A percentile compares a stretch with the other conserved stretches of the same genome.
Evolutionary conservation across 2,329 filamentous ascomycete genomes (phyloP).

Genomic region (Aspergillus clavatus): DNA sequence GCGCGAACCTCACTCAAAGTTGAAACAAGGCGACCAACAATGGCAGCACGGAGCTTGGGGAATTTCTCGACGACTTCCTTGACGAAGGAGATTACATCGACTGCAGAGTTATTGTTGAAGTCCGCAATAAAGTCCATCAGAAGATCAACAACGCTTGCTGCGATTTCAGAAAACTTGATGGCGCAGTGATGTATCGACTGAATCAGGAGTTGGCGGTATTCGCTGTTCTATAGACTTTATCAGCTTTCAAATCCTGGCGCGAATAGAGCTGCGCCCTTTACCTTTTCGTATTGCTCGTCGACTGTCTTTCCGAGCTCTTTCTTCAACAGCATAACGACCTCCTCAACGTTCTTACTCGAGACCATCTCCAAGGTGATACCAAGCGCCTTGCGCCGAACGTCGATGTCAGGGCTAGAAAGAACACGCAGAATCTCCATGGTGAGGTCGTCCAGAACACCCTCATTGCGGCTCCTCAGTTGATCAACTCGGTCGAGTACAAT

Average conservation of each 20-base stretch:
- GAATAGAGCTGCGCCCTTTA: conserved; percentile 20
- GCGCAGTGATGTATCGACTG: conserved; percentile 97
- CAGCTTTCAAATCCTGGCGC: conserved; percentile 12
- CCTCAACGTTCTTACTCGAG: conserved; percentile 96
- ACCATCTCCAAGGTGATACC: conserved; percentile 94
- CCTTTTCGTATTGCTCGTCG: conserved; percentile 96
- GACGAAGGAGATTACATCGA: conserved; percentile 97
- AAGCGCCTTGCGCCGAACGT: conserved; percentile 88
- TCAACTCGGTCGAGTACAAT: conserved; percentile 95
- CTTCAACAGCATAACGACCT: conserved; percentile 91
- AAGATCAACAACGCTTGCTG: conserved; percentile 89
- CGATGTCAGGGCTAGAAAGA: conserved; percentile 89
- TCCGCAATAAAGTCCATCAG: conserved; percentile 99
- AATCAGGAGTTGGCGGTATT: conserved; percentile 91
- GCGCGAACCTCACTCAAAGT: conserved; percentile 90
- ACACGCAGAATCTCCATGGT: conserved; percentile 97
- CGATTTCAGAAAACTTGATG: conserved; percentile 98
- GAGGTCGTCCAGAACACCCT: conserved; percentile 85
- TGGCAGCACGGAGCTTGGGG: conserved; percentile 78
- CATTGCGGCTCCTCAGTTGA: conserved; percentile 78
- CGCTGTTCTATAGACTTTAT: conserved; percentile 58
- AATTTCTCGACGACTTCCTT: conserved; percentile 99
- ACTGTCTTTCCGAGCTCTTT: conserved; percentile 97
- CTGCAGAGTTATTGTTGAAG: conserved; percentile 93
- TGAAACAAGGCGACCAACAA: conserved; percentile 81